phyloP scores from a whole-genome alignment of 495 filamentous ascomycete species.

The Usnea hakonensis region DNA sequence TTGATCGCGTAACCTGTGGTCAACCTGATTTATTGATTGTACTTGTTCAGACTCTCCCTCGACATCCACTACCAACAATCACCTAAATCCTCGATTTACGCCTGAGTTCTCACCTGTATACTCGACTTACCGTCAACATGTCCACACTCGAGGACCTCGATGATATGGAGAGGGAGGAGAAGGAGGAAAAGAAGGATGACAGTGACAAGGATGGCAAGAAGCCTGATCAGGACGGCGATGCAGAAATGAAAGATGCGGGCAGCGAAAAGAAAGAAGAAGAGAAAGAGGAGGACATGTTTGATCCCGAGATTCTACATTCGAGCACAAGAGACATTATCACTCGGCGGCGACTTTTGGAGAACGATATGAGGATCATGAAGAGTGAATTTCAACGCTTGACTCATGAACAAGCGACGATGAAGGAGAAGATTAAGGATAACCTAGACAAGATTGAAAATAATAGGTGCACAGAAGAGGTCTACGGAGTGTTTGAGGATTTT shows the following conservation, averaged over 20 bases:
- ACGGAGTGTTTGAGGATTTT: neutral
- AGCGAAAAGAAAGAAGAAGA: constrained; percentile 55
- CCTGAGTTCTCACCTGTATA: neutral
- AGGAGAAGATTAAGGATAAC: constrained; percentile 98
- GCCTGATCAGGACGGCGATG: constrained; percentile 58
- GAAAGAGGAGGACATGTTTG: constrained; percentile 71
- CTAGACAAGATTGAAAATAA: constrained; percentile 98
- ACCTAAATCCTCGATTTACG: too few species aligned
- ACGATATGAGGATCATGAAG: constrained; percentile 97
- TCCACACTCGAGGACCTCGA: constrained; percentile 83
- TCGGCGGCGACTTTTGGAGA: constrained; percentile 79
- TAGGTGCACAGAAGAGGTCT: constrained; percentile 49
- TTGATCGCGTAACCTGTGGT: too few species aligned
- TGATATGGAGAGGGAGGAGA: constrained; percentile 66
- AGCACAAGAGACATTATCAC: constrained; percentile 91
- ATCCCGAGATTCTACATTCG: constrained; percentile 81
- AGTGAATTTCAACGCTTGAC: constrained; percentile 90
- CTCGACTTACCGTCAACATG: constrained; percentile 43
- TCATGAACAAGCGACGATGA: constrained; percentile 91
- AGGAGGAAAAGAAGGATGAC: constrained; percentile 63
- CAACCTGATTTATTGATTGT: too few species aligned
- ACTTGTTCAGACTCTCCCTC: neutral
- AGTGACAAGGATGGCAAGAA: constrained; percentile 47
- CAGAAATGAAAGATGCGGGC: constrained; percentile 85
- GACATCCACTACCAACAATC: neutral